Percentiles rank a stretch among this genome's conserved stretches.
Conservation (phyloP, 805 yeast species). For the Nakazawaea wickerhamii region DNA sequence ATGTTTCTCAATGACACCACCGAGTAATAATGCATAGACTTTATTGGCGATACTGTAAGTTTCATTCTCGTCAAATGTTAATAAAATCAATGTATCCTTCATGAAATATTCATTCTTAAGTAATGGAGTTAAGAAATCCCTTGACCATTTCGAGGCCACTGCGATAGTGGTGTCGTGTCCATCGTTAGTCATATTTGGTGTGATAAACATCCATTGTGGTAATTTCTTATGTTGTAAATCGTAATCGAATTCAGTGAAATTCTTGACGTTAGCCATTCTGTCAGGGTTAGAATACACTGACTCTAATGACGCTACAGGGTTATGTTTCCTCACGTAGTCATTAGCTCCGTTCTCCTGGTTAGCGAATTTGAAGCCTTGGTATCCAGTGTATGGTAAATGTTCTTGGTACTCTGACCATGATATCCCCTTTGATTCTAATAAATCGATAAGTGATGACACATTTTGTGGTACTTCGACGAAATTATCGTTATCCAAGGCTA, state of each 20-base stretch:
- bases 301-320: constrained; percentile 40
- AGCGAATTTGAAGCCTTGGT: constrained; percentile 39
- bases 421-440: constrained; percentile 38
- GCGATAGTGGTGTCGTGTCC: constrained; percentile 45
- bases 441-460: constrained; percentile 43
- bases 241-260: constrained; percentile 37
- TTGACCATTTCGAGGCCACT: constrained; percentile 42
- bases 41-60: constrained; percentile 38
- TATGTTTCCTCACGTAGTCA: constrained; percentile 49
- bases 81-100: constrained; percentile 36
- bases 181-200: constrained; percentile 50
- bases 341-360: constrained; percentile 37
- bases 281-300: constrained; percentile 29
- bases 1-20: constrained; percentile 39
- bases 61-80: constrained; percentile 48
- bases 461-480: constrained; percentile 39
- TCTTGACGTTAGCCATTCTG: constrained; percentile 40
- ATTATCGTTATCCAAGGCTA: constrained; percentile 40
- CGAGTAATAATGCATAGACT: constrained; percentile 40
- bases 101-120: constrained; percentile 41
- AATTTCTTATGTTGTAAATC: constrained; percentile 35
- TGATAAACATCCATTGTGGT: constrained; percentile 49
- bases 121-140: constrained; percentile 38
- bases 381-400: constrained; percentile 48
- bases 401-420: constrained; percentile 53